Evolutionary conservation across 768 basidiomycete genomes (phyloP).

Genomic region (Butyriboletus loyo): DNA sequence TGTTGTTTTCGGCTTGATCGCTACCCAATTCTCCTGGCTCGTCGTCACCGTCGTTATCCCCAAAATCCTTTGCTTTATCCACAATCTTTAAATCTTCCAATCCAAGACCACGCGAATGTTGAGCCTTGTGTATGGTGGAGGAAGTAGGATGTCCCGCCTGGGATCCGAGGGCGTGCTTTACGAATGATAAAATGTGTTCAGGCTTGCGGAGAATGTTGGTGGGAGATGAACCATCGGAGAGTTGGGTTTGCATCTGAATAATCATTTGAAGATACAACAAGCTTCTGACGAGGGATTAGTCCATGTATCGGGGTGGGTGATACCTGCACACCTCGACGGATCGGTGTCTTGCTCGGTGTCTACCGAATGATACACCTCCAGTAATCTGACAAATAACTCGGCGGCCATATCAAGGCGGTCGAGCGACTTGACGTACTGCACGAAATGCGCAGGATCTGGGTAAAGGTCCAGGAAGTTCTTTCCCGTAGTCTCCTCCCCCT

Average conservation of each 20-base stretch:
- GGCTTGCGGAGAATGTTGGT: constrained; percentile 61
- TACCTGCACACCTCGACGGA: constrained; percentile 21
- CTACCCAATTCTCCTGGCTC: constrained; percentile 39
- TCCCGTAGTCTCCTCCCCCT: constrained; percentile 38
- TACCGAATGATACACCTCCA: constrained; percentile 61
- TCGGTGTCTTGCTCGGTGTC: constrained; percentile 18
- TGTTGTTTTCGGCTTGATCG: constrained; percentile 52
- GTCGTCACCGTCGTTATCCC: constrained; percentile 59
- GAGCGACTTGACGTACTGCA: constrained; percentile 59
- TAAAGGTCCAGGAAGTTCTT: constrained; percentile 62
- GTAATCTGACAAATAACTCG: constrained; percentile 66
- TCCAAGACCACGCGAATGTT: constrained; percentile 21
- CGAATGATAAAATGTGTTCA: constrained; percentile 73
- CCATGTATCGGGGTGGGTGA: background rate
- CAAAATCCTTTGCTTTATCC: constrained; percentile 34
- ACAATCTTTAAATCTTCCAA: constrained; percentile 39
- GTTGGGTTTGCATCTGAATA: constrained; percentile 72
- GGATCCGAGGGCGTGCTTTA: constrained; percentile 72
- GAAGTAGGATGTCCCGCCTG: constrained; percentile 3
- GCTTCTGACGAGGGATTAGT: constrained; percentile 40
- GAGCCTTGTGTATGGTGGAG: constrained; percentile 1
- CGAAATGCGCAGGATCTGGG: constrained; percentile 73
- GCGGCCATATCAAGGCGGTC: constrained; percentile 69
- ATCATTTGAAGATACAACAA: constrained; percentile 78
- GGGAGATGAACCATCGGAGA: constrained; percentile 52